phyloP scores from a whole-genome alignment of 306 rosid species.

The Castanospermum australe region DNA sequence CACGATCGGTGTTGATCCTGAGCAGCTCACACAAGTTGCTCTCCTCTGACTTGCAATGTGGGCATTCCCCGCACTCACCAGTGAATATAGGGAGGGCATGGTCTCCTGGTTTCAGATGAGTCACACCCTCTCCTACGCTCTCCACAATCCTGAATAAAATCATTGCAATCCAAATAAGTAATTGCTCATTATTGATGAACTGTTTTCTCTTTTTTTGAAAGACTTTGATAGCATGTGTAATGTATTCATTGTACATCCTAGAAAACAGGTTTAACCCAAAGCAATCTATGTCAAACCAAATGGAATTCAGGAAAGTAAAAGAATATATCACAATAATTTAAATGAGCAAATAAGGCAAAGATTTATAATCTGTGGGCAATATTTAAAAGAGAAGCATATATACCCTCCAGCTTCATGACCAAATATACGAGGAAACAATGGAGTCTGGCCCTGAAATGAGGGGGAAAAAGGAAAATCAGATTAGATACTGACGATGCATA shows the following conservation, averaged over 20 bases:
- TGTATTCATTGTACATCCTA: no score
- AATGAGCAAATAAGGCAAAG: no score
- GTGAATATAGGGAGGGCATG: constrained; percentile 72
- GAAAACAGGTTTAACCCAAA: no score
- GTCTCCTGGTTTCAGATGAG: constrained; percentile 52
- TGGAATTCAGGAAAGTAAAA: no score
- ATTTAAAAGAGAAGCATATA: background rate
- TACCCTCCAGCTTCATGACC: constrained; percentile 83
- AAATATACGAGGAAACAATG: constrained; percentile 65
- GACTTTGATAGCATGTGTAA: no score
- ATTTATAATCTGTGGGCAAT: background rate
- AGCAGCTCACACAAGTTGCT: constrained; percentile 75
- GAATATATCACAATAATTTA: no score
- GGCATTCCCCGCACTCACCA: no score
- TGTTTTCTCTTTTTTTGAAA: no score
- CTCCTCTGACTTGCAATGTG: no score
- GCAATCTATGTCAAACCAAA: no score
- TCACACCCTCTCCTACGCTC: constrained; percentile 70
- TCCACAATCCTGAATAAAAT: constrained; percentile 36
- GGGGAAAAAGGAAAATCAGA: background rate
- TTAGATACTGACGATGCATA: background rate
- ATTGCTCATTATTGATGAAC: no score
- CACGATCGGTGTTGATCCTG: constrained; percentile 60
- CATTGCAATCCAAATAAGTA: background rate
- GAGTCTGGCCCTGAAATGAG: constrained; percentile 52